A percentile compares a stretch with the other conserved stretches of the same genome.
Conservation (phyloP, 1,284 basidiomycete genomes). For the Cryptococcus hybrid region DNA sequence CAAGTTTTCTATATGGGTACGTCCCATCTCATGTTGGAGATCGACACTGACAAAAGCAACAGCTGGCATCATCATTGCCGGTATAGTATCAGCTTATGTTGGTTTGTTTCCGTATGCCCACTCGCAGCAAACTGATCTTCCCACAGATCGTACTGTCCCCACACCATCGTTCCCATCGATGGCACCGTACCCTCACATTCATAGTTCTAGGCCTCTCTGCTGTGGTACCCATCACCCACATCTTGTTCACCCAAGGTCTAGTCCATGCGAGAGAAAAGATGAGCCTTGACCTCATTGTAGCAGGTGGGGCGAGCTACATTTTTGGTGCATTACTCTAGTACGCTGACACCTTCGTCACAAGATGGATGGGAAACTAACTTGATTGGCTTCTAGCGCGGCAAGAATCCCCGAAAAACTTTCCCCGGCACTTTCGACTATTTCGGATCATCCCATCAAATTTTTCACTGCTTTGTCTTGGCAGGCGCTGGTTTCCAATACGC, state of each 20-base stretch:
- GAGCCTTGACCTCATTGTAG: constrained; percentile 66
- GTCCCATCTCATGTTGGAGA: constrained; percentile 28
- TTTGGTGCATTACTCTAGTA: constrained; percentile 76
- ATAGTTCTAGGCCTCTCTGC: constrained; percentile 73
- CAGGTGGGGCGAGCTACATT: constrained; percentile 67
- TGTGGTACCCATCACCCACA: constrained; percentile 68
- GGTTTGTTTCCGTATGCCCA: constrained; percentile 4
- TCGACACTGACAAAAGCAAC: neutral
- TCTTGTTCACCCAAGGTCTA: constrained; percentile 61
- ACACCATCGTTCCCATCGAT: constrained; percentile 70
- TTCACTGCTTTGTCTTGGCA: constrained; percentile 75
- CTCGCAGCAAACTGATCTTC: constrained; percentile 27
- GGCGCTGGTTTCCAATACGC: constrained; percentile 74
- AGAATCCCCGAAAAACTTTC: constrained; percentile 74
- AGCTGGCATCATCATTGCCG: constrained; percentile 29
- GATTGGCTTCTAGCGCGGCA: constrained; percentile 59
- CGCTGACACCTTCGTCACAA: constrained; percentile 46
- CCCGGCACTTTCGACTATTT: constrained; percentile 77
- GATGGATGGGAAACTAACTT: neutral
- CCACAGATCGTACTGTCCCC: constrained; percentile 70
- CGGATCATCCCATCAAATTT: constrained; percentile 76
- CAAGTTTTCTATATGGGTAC: constrained; percentile 54
- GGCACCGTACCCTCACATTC: constrained; percentile 76
- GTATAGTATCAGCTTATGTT: constrained; percentile 31
- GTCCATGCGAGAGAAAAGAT: constrained; percentile 59